Conservation (phyloP, 129 eudicot genomes). For the Pulicaria dysenterica region DNA sequence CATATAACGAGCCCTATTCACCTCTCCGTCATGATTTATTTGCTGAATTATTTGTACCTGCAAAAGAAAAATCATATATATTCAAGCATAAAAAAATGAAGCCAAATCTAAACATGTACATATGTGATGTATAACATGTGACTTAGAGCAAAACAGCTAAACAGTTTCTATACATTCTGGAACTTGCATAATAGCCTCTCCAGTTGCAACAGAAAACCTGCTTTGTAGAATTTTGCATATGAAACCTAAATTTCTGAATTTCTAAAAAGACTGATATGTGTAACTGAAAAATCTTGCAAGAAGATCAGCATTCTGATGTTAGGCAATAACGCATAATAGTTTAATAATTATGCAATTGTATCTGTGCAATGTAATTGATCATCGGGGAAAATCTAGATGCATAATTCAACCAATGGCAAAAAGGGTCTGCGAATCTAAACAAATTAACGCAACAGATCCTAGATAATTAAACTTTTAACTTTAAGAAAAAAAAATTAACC, state of each 20-base stretch:
- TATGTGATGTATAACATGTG: too few species aligned
- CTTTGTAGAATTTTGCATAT: too few species aligned
- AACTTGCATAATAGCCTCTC: too few species aligned
- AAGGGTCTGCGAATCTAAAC: background rate
- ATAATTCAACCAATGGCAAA: background rate
- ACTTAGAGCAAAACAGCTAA: too few species aligned
- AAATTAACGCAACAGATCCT: background rate
- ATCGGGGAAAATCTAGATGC: background rate
- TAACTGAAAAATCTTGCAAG: background rate
- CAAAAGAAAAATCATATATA: slow-evolving; percentile 12
- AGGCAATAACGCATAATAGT: background rate
- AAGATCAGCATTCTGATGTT: background rate
- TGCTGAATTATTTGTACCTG: slow-evolving; percentile 99
- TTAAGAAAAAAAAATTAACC: background rate
- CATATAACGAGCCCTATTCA: slow-evolving; percentile 96
- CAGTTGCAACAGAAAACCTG: too few species aligned
- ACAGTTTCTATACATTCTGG: too few species aligned
- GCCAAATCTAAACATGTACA: background rate
- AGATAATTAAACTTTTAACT: background rate
- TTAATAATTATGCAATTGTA: background rate
- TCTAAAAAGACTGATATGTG: background rate
- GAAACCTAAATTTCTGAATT: background rate
- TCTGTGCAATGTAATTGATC: too few species aligned
- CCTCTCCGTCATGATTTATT: slow-evolving; percentile 96
- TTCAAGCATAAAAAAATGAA: slow-evolving; percentile 1